These are phyloP conservation scores for Solanum gandarillasii DNA, from an alignment of 257 asterid genomes.

Conservation along the genomic window DNA sequence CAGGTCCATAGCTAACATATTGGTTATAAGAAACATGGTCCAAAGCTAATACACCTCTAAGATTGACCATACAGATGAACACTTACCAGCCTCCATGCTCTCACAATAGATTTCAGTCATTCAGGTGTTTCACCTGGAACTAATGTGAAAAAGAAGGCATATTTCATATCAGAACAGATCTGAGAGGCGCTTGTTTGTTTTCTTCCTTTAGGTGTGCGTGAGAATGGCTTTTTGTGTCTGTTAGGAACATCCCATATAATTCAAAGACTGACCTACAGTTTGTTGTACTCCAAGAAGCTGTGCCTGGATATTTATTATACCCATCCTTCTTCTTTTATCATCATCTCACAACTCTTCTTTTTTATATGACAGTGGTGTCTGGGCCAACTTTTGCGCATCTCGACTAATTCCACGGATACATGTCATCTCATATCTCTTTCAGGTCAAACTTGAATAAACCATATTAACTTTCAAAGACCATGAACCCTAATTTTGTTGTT, in stretches of 20 bases:
- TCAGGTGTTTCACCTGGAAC: background rate
- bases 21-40: background rate
- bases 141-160: background rate
- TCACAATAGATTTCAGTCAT: background rate
- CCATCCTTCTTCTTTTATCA: background rate
- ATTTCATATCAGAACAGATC: background rate
- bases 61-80: background rate
- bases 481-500: background rate
- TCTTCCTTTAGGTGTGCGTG: background rate
- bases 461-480: background rate
- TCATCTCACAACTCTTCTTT: background rate
- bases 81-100: background rate
- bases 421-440: background rate
- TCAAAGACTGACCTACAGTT: background rate
- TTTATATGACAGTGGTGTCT: background rate
- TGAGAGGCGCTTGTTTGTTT: background rate
- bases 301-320: background rate
- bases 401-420: background rate
- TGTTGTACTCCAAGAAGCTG: background rate
- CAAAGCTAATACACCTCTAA: background rate
- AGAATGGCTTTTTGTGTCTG: background rate
- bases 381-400: background rate
- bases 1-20: background rate
- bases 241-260: background rate
- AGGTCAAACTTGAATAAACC: background rate